A percentile compares a stretch with the other conserved stretches of the same genome.
These are phyloP conservation scores for Lipomyces sp. DNA, from an alignment of 805 yeast species.

Conservation along the genomic window DNA sequence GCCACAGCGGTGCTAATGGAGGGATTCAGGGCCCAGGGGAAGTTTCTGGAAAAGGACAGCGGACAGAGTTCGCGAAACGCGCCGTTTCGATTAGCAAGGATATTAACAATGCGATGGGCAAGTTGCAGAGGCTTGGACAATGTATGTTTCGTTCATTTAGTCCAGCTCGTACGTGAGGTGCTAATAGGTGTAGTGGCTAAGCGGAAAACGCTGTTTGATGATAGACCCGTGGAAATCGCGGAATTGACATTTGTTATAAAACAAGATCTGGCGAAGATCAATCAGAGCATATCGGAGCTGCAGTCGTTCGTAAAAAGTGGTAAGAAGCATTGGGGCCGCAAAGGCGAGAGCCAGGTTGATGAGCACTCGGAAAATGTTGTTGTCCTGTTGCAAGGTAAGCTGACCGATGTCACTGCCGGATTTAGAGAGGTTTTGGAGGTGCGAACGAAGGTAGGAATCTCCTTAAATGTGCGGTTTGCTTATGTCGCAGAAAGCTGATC, in stretches of 20 bases:
- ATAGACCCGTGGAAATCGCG: constrained; percentile 89
- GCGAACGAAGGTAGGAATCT: constrained; percentile 60
- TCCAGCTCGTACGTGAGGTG: background rate
- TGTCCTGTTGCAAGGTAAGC: constrained; percentile 81
- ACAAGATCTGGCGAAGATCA: constrained; percentile 84
- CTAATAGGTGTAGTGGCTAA: constrained; percentile 62
- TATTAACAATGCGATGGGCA: constrained; percentile 80
- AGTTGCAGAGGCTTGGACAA: constrained; percentile 77
- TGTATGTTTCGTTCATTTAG: constrained; percentile 37
- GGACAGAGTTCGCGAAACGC: constrained; percentile 64
- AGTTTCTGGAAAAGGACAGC: constrained; percentile 38
- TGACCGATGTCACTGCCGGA: constrained; percentile 89
- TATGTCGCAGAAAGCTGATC: background rate
- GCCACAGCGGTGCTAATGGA: constrained; percentile 10
- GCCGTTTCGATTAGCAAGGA: constrained; percentile 89
- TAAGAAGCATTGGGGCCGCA: constrained; percentile 45
- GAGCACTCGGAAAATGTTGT: constrained; percentile 86
- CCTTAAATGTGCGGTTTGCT: background rate
- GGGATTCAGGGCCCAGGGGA: constrained; percentile 17
- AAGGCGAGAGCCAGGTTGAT: constrained; percentile 61
- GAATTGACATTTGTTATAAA: constrained; percentile 82
- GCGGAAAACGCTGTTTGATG: constrained; percentile 89
- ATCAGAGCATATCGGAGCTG: constrained; percentile 65
- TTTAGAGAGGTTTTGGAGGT: constrained; percentile 87
- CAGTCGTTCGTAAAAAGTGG: constrained; percentile 55